phyloP scores from a whole-genome alignment of 2,329 filamentous ascomycete genomes.

The Alternaria sp. region DNA sequence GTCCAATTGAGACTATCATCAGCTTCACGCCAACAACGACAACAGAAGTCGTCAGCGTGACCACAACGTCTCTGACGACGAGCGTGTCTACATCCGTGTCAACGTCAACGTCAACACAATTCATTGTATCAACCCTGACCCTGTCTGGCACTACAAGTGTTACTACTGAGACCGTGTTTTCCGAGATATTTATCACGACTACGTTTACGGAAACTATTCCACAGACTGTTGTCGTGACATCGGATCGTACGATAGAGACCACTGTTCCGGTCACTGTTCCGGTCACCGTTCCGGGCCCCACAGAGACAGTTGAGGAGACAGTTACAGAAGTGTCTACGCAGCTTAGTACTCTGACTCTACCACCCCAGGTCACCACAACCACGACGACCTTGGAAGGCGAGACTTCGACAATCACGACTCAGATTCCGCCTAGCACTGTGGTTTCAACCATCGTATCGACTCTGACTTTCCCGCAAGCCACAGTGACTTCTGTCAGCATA shows the following conservation, averaged over 20 bases:
- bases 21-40: conserved; percentile 9
- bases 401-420: conserved; percentile 19
- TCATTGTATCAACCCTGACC: conserved; percentile 1
- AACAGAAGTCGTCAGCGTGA: conserved; percentile 1
- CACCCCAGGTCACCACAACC: conserved; percentile 15
- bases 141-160: not conserved
- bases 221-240: conserved; percentile 7
- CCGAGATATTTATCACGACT: conserved; percentile 2
- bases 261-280: not conserved
- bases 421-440: conserved; percentile 21
- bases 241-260: conserved; percentile 9
- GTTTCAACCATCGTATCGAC: conserved; percentile 30
- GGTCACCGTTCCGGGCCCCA: conserved; percentile 7
- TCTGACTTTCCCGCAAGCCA: conserved; percentile 14
- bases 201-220: conserved; percentile 10
- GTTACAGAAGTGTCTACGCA: conserved; percentile 25
- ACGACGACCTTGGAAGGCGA: conserved; percentile 26
- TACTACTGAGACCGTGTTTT: not conserved
- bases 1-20: conserved; percentile 1
- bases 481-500: conserved; percentile 5
- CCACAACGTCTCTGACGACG: conserved; percentile 2
- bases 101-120: conserved; percentile 5
- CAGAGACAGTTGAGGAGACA: conserved; percentile 16
- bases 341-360: conserved; percentile 25
- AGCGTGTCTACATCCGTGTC: conserved; percentile 9